Conservation (phyloP, 169 alveolate genomes). For the Plasmodium vivax region DNA sequence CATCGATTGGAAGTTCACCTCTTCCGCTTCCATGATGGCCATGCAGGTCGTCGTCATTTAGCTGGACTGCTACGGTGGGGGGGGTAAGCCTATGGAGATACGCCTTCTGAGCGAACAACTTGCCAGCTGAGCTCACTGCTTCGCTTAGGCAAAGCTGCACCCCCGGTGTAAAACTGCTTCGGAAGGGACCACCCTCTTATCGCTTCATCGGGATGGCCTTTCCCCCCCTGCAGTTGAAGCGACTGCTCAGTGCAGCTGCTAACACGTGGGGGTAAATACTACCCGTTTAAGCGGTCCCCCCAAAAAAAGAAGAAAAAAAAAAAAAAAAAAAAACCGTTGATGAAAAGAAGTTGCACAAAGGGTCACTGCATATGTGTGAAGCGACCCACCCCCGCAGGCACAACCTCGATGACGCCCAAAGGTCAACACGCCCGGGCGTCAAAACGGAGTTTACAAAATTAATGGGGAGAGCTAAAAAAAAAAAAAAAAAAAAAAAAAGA, state of each 20-base stretch:
- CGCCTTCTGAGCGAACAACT: neutral
- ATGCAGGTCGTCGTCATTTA: neutral
- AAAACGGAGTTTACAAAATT: neutral
- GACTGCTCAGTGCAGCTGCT: neutral
- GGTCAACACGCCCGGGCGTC: neutral
- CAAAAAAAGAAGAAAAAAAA: neutral
- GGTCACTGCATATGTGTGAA: neutral
- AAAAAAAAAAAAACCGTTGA: neutral
- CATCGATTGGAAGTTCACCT: neutral
- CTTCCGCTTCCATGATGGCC: neutral
- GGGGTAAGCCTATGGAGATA: neutral
- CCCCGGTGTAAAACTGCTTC: neutral
- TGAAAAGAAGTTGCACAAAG: neutral
- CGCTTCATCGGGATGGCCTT: neutral
- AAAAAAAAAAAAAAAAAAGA: neutral
- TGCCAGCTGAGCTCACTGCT: no score
- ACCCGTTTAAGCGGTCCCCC: neutral
- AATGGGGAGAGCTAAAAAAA: neutral
- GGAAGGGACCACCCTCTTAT: neutral
- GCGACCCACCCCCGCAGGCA: neutral
- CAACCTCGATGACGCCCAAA: neutral
- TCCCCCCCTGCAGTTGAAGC: neutral
- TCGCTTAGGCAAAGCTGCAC: no score
- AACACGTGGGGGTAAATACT: neutral
- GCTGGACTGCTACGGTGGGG: neutral